These are phyloP conservation scores for Malassezia psittaci DNA, from an alignment of 1,284 basidiomycete species.

Conservation along the genomic window DNA sequence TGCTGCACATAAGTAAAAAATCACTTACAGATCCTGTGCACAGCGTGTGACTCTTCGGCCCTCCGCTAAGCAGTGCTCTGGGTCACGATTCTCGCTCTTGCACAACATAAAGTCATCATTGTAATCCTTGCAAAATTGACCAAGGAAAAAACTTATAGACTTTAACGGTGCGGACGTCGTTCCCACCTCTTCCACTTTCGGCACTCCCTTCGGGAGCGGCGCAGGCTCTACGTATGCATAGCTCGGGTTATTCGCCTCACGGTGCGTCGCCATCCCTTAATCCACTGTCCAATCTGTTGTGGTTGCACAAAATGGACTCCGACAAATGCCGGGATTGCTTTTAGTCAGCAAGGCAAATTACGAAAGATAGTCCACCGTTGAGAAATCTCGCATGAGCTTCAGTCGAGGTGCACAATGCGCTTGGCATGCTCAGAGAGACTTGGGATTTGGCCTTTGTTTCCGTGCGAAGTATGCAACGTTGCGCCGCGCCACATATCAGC, in stretches of 20 bases:
- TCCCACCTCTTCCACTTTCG: constrained; percentile 82
- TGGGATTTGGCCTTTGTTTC: too few species aligned
- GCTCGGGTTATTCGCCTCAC: constrained; percentile 43
- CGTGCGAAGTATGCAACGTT: too few species aligned
- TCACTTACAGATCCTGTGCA: constrained; percentile 75
- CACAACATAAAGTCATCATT: constrained; percentile 99
- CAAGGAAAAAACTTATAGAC: constrained; percentile 93
- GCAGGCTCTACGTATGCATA: constrained; percentile 45
- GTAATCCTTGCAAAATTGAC: constrained; percentile 86
- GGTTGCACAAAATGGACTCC: not conserved
- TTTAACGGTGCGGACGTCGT: constrained; percentile 86
- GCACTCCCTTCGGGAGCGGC: constrained; percentile 48
- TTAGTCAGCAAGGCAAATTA: constrained; percentile 10
- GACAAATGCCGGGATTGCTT: not conserved
- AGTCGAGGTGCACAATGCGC: not conserved
- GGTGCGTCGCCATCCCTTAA: constrained; percentile 40
- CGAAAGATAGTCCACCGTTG: not conserved
- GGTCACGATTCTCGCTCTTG: constrained; percentile 80
- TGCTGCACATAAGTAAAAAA: constrained; percentile 53
- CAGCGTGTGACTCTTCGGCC: constrained; percentile 92
- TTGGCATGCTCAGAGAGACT: too few species aligned
- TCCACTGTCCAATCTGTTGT: not conserved
- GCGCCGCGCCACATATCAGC: not conserved
- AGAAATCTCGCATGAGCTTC: not conserved
- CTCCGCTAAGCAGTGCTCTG: constrained; percentile 88